Conservation (phyloP, 768 basidiomycete species). For the Suillus cothurnatus region DNA sequence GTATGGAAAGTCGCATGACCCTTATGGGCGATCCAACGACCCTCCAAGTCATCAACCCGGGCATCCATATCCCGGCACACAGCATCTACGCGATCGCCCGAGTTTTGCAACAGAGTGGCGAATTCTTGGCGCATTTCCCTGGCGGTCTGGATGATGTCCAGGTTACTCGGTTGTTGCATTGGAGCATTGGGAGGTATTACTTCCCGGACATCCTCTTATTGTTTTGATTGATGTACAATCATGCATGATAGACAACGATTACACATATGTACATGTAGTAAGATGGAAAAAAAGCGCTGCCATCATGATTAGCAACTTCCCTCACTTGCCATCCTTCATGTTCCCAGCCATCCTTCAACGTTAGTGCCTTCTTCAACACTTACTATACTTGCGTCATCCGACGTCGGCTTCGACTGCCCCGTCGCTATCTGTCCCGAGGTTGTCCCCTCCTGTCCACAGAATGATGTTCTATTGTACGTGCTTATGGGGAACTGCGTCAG, state of each 20-base stretch:
- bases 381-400: not conserved
- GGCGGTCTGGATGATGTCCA: no score
- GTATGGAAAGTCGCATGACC: not conserved
- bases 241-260: not conserved
- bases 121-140: no score
- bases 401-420: not conserved
- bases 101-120: no score
- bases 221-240: not conserved
- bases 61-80: no score
- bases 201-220: no score
- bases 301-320: not conserved
- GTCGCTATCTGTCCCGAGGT: not conserved
- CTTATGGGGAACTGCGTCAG: not conserved
- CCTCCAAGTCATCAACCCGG: no score
- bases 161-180: no score
- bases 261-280: not conserved
- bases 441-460: not conserved
- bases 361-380: not conserved
- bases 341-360: not conserved
- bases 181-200: no score
- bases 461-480: not conserved
- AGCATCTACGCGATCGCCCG: no score
- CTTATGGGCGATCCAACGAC: no score
- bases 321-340: not conserved
- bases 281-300: not conserved